Evolutionary conservation across 1,139 yeast species (phyloP), one percentile per base, ranked within the genome.

Genomic region (Meyerozyma sp.): DNA sequence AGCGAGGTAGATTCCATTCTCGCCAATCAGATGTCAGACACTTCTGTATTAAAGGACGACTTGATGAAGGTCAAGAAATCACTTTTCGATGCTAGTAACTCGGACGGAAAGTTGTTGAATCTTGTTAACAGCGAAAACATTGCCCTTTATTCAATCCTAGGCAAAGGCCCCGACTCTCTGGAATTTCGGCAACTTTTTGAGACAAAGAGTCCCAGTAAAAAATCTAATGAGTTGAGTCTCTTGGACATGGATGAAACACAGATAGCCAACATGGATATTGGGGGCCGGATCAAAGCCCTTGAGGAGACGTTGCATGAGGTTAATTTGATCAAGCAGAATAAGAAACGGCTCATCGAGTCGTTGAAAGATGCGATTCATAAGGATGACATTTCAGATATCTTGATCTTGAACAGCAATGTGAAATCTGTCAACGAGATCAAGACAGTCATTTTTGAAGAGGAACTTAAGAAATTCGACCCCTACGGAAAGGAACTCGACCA

Each of bases 331-430:
- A 75, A 77, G 53, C 68, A 76, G 28, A 93, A 85, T 56, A 80
- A 95, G 44, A 62, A 67, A 16, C 71, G 79, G 39, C 73, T 84
- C 2, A 69, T 87, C 38, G 73, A 73, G 3, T 88, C 81, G 41
- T 72, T 91, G 57, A 90, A 89, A 58, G 74, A 70, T 7, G 78
- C 77, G 44, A 82, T 88, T 36, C 95, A 84, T 55, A 73, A 77
- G 18, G 98, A 93, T 62, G 97, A 93, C 58, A 89, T 91, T 42
- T 84, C 96, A 0, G 83, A 86, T 45, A 72, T 84, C 23, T 70
- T 93, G 32, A 77, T 93, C 4, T 66, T 85, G 51, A 85, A 87
- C 59, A 80, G 82, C 51, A 77, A 79, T 43, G 70, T 75, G 29
- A 74, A 75, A 46, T 57, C 76, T 3, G 81, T 80, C 18, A 70